Evolutionary conservation across 2,329 filamentous ascomycete genomes (phyloP).

Genomic region (Colletotrichum plurivorum): DNA sequence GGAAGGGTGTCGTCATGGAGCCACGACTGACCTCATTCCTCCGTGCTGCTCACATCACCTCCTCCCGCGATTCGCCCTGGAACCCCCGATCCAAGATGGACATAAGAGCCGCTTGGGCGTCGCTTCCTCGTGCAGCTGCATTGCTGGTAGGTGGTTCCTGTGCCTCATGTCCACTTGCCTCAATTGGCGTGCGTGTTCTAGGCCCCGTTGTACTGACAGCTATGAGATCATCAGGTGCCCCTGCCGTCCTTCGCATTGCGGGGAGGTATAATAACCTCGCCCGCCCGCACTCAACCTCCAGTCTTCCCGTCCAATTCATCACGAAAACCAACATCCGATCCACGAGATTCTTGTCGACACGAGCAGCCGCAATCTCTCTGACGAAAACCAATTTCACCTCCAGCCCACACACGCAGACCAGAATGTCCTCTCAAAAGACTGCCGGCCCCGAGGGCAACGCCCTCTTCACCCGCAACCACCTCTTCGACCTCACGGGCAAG

Average conservation of each 20-base stretch:
- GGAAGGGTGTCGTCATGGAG: slow-evolving; percentile 35
- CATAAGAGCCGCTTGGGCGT: slow-evolving; percentile 3
- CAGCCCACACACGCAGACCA: neutral
- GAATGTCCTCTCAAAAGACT: slow-evolving; percentile 39
- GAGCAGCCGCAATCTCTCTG: neutral
- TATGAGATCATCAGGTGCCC: slow-evolving; percentile 32
- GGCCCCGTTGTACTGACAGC: slow-evolving; percentile 1
- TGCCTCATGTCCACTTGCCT: slow-evolving; percentile 3
- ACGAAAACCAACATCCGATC: neutral
- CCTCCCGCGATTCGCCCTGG: neutral
- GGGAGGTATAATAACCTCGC: slow-evolving; percentile 17
- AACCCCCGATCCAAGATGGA: slow-evolving; percentile 9
- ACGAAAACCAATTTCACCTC: neutral
- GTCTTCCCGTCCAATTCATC: neutral
- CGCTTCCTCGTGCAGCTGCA: neutral
- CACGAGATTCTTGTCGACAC: neutral
- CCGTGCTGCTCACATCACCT: slow-evolving; percentile 4
- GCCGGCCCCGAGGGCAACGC: slow-evolving; percentile 43
- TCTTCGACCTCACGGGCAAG: slow-evolving; percentile 59
- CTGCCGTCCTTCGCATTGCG: neutral
- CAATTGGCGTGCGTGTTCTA: neutral
- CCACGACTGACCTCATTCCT: slow-evolving; percentile 38
- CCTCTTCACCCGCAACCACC: slow-evolving; percentile 52
- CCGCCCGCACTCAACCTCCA: neutral
- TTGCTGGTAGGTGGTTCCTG: too few relatives aligned